Evolutionary conservation across 1,139 yeast species (phyloP).

Genomic region (Casaregolazyma lundiana): DNA sequence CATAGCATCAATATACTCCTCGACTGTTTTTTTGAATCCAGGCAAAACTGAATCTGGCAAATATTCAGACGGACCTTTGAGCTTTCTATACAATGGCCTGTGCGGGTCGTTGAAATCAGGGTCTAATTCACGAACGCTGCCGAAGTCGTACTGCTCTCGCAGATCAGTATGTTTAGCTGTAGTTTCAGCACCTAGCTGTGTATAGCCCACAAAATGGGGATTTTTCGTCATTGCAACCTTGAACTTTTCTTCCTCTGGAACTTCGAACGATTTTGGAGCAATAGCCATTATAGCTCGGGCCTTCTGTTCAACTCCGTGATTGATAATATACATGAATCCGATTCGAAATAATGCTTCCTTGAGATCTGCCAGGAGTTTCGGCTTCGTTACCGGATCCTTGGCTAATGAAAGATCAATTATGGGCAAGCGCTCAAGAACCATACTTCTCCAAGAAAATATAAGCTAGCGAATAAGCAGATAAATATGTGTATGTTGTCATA

Average conservation of each 20-base stretch:
- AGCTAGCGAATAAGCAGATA: neutral
- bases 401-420: constrained; percentile 31
- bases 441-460: neutral
- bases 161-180: constrained; percentile 58
- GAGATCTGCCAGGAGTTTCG: constrained; percentile 43
- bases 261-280: constrained; percentile 47
- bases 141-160: constrained; percentile 67
- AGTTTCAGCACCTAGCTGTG: constrained; percentile 60
- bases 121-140: constrained; percentile 47
- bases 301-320: constrained; percentile 43
- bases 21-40: constrained; percentile 44
- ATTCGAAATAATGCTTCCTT: constrained; percentile 55
- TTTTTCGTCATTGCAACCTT: constrained; percentile 56
- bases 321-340: constrained; percentile 54
- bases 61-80: constrained; percentile 66
- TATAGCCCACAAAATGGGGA: constrained; percentile 66
- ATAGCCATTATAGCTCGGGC: constrained; percentile 42
- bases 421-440: constrained; percentile 27
- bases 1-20: constrained; percentile 46
- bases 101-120: constrained; percentile 30
- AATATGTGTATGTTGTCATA: neutral
- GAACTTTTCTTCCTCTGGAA: constrained; percentile 50
- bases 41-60: constrained; percentile 50
- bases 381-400: constrained; percentile 39
- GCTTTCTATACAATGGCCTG: constrained; percentile 50